Base-by-base conservation (phyloP, 2,329 filamentous ascomycete genomes). In the Rutstroemia sydowiana region DNA sequence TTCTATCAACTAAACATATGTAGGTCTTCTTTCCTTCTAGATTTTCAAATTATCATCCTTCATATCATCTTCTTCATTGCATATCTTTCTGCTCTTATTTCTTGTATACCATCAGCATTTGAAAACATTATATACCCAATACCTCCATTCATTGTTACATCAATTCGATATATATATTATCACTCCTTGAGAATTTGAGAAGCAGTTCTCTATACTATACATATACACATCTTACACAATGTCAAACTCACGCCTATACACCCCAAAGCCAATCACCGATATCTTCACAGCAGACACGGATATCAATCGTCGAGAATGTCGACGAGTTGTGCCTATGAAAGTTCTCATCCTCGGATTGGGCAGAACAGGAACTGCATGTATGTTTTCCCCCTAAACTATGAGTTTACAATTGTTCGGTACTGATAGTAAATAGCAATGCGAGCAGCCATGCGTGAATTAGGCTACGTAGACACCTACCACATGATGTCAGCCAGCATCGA, bases 401-500 rank as follows among this genome's bases (percentile, higher is more conserved):
- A 16, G 18, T 18, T 4, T n/a, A 16, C 7, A 37, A 37, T 16
- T 5, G 36, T 11, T 18, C 20, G 20, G 9, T 18, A 39, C 16
- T 20, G 13, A 3, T 9, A 36, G 32, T 36, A 20, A 39, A 20
- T 52, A 82, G 79, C 82, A 40, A 77, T 87, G 63, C 76, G 82
- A 55, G 77, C 76, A 40, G 84, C 84, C 18, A 75, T 87, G 65
- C 76, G 82, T 63, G 73, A 79, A 60, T 74, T 87, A 37, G 84
- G 84, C 56, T 86, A 82, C 66, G 71, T 77, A 60, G 80, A 85
- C 66, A 83, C 79, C 55, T 87, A 87, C 73, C 84, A 87, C 72
- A 85, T 85, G 82, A 83, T 85, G 79, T 82, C 76, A 61, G 80
- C 78, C 58, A 81, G 77, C 54, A 79, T 85, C 55, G 82, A 86